These are phyloP conservation scores for Malus orientalis DNA, from an alignment of 306 rosid genomes.

Conservation along the genomic window DNA sequence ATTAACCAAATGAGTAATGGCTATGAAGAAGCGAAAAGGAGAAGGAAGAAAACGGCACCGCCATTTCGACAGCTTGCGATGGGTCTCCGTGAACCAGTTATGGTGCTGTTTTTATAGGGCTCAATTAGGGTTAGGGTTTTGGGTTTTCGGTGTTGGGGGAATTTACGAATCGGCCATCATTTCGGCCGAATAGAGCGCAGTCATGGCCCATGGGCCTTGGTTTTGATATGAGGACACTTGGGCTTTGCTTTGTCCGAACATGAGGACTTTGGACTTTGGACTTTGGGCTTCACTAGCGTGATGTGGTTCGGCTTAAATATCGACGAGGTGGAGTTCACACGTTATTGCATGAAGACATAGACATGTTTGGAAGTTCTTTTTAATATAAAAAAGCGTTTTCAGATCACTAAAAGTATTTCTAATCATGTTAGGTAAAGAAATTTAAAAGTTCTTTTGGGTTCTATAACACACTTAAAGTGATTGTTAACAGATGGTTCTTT, in stretches of 20 bases:
- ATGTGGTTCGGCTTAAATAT: no score
- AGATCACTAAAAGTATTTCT: no score
- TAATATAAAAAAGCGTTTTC: no score
- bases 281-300: background rate
- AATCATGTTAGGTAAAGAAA: no score
- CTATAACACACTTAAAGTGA: no score
- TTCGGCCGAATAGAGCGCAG: background rate
- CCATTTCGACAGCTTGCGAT: background rate
- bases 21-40: background rate
- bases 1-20: background rate
- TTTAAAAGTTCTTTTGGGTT: no score
- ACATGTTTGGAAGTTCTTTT: no score
- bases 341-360: no score
- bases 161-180: background rate
- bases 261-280: background rate
- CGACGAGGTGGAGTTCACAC: background rate
- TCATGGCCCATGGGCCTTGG: background rate
- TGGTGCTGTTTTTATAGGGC: constrained; percentile 16
- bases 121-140: constrained; percentile 21
- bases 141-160: background rate
- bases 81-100: background rate
- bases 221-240: background rate
- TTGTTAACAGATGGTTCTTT: no score
- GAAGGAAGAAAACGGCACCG: background rate
- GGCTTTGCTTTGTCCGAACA: background rate